Conservation (phyloP, 768 basidiomycete species). For the Panellus pusillus region DNA sequence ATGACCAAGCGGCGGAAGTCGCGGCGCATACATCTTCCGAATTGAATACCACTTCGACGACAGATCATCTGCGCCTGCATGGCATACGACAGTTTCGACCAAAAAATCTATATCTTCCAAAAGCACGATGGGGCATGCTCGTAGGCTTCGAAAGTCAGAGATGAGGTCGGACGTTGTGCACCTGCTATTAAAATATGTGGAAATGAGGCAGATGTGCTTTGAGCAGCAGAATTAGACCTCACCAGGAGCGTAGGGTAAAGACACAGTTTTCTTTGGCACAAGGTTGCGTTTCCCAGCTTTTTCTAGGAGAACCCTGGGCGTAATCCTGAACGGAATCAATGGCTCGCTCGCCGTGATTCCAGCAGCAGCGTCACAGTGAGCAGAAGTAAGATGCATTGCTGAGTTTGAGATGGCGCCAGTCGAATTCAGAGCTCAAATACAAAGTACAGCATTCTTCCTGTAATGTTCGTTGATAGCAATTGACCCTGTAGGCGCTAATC, state of each 20-base stretch:
- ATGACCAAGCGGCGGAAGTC: slow-evolving; percentile 5
- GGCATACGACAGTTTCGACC: slow-evolving; percentile 2
- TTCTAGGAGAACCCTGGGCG: not conserved
- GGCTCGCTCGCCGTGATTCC: not conserved
- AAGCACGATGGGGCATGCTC: slow-evolving; percentile 2
- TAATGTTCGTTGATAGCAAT: too few relatives aligned
- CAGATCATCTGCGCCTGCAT: not conserved
- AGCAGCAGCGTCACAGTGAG: not conserved
- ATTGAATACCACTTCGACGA: not conserved
- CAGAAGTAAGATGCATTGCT: not conserved
- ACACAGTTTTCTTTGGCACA: slow-evolving; percentile 3
- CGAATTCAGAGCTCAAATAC: too few relatives aligned
- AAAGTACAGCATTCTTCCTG: too few relatives aligned
- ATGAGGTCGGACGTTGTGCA: not conserved
- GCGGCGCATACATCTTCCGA: slow-evolving; percentile 5
- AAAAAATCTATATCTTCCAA: slow-evolving; percentile 10
- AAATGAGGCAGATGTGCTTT: not conserved
- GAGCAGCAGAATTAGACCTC: not conserved
- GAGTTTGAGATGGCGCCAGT: not conserved
- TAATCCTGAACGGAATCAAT: slow-evolving; percentile 8
- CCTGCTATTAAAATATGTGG: not conserved
- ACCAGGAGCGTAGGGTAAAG: slow-evolving; percentile 10
- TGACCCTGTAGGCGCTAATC: too few relatives aligned
- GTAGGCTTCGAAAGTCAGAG: slow-evolving; percentile 11
- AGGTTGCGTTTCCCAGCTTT: slow-evolving; percentile 10